Evolutionary conservation across 164 flowering plant species (phyloP).

Genomic region (Malania oleifera): DNA sequence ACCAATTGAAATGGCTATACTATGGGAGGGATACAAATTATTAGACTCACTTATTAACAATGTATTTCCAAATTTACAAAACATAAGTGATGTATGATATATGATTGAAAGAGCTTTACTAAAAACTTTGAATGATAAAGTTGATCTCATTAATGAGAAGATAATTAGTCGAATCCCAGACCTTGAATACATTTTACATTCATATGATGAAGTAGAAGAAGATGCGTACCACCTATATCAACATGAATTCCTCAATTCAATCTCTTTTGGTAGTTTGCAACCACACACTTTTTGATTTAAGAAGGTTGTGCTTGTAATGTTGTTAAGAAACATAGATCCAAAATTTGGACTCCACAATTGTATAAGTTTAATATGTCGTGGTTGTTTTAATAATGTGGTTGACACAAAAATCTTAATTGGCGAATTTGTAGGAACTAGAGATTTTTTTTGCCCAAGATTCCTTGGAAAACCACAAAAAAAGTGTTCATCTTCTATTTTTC

Average conservation of each 20-base stretch:
- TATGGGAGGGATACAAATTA: not conserved
- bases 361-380: not conserved
- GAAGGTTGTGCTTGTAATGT: not conserved
- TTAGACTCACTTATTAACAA: not conserved
- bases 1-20: not conserved
- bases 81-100: not conserved
- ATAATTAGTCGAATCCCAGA: no score
- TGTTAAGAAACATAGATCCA: not conserved
- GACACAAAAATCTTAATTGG: not conserved
- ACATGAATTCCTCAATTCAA: not conserved
- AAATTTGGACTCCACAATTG: not conserved
- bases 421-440: not conserved
- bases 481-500: not conserved
- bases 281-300: not conserved
- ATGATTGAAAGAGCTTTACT: not conserved
- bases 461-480: not conserved
- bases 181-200: not conserved
- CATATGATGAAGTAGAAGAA: not conserved
- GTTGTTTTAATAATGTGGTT: no score
- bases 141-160: not conserved
- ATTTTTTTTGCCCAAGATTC: not conserved
- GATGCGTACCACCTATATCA: not conserved
- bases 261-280: not conserved
- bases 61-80: not conserved
- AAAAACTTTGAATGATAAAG: not conserved